These are phyloP conservation scores for Skeletonema tropicum DNA, from an alignment of 108 stramenopile species.

Conservation along the genomic window DNA sequence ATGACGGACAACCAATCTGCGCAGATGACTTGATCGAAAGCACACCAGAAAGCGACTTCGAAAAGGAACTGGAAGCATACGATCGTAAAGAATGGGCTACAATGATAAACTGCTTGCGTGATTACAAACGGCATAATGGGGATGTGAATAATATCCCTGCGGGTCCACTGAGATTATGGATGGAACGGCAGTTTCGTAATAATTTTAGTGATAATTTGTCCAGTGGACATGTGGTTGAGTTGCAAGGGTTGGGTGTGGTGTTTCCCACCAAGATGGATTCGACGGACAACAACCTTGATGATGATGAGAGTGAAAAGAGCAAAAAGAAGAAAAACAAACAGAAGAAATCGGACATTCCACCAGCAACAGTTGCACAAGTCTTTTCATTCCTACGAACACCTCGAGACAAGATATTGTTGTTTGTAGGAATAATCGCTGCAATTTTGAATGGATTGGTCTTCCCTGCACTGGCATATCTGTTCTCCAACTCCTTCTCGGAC, in stretches of 20 bases:
- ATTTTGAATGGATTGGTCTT: constrained; percentile 47
- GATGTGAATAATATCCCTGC: not conserved
- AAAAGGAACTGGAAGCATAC: not conserved
- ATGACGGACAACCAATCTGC: not conserved
- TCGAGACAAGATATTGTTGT: constrained; percentile 18
- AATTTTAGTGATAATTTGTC: not conserved
- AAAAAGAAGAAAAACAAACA: constrained; percentile 24
- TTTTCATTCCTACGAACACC: constrained; percentile 46
- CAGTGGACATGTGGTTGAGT: not conserved
- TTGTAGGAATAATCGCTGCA: constrained; percentile 32
- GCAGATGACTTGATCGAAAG: not conserved
- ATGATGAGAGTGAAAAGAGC: not conserved
- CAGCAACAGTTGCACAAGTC: constrained; percentile 39
- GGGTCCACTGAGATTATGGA: not conserved
- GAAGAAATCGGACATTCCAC: constrained; percentile 14
- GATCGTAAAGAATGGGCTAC: not conserved
- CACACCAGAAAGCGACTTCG: not conserved
- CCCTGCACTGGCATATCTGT: constrained; percentile 66
- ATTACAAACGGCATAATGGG: not conserved
- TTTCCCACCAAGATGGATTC: not conserved
- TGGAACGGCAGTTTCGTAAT: not conserved
- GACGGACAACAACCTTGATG: not conserved
- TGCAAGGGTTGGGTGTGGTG: not conserved
- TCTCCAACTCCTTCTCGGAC: constrained; percentile 52
- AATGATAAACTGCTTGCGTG: not conserved